Evolutionary conservation across 768 basidiomycete genomes (phyloP), one percentile per base, ranked within the genome.

Genomic region (Lentinula sp.): DNA sequence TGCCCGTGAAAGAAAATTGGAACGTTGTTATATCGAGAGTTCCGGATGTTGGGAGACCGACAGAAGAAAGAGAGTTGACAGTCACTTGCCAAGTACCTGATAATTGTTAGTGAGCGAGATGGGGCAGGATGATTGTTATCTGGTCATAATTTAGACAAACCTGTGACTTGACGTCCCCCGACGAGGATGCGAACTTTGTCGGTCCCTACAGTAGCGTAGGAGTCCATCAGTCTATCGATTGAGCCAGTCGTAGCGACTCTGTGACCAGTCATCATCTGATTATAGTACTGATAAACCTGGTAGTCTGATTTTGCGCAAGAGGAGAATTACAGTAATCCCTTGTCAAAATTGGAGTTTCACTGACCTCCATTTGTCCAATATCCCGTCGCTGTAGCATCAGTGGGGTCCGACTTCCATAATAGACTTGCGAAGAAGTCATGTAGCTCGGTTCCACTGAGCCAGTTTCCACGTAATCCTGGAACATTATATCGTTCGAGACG

Each of bases 241-340:
- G 65, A 66, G 13, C 66, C 65, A 4, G 66, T 67, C 20, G 65
- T 66, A 2, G 57, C 62, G 6, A 67, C 66, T 39, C 66, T 63
- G 61, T 39, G 48, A 4, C 66, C 66, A 35, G 66, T 67, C 66
- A 67, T 67, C 45, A 57, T 59, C n/a, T 60, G 57, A 16, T 63
- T 65, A 55, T 67, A 67, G 61, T 67, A 67, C 6, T 67, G 62
- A 61, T 67, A 67, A 6, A 67, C 65, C 35, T 66, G 66, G 57
- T 64, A 67, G 32, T 64, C 66, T 67, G 60, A 13, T 16, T 39
- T 28, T 18, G 13, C 20, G 16, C 50, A n/a, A 43, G 18, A 35
- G 8, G 16, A 23, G 9, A 48, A 48, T 16, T 28, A 28, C 28
- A 28, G 28, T 3, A 2, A 18, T 45, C 15, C 5, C 7, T 33